Percentiles rank a stretch among this genome's conserved stretches.
These are phyloP conservation scores for Rhododendron griersonianum DNA, from an alignment of 148 eudicot species.

Conservation along the genomic window DNA sequence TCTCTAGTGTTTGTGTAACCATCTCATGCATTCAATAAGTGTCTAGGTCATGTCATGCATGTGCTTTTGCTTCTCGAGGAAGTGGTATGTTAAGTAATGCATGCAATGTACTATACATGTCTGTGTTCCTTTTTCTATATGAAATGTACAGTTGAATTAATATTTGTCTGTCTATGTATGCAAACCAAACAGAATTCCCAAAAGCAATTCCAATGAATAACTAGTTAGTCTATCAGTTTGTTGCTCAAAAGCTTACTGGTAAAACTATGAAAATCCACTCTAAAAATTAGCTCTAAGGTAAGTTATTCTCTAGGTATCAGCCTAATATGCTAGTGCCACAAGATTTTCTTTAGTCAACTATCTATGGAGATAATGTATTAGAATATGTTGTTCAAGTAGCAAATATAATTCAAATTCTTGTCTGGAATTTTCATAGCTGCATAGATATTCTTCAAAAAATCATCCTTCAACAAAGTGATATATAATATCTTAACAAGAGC, in stretches of 20 bases:
- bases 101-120: slow-evolving; percentile 9
- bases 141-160: not conserved
- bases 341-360: not conserved
- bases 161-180: not conserved
- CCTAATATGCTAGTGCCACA: not conserved
- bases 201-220: not conserved
- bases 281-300: not conserved
- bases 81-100: not conserved
- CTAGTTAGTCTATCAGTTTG: not conserved
- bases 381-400: not conserved
- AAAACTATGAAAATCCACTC: not conserved
- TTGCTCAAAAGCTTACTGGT: not conserved
- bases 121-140: not conserved
- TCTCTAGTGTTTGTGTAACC: not conserved
- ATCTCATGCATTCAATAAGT: slow-evolving; percentile 1
- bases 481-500: not conserved
- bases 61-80: not conserved
- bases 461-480: not conserved
- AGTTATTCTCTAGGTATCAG: not conserved
- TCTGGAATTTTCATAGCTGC: not conserved
- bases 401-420: not conserved
- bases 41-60: not conserved
- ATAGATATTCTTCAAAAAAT: not conserved
- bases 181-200: not conserved
- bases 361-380: not conserved